These are phyloP conservation scores for Suhomyces taliae DNA, from an alignment of 1,139 yeast species.

Conservation along the genomic window DNA sequence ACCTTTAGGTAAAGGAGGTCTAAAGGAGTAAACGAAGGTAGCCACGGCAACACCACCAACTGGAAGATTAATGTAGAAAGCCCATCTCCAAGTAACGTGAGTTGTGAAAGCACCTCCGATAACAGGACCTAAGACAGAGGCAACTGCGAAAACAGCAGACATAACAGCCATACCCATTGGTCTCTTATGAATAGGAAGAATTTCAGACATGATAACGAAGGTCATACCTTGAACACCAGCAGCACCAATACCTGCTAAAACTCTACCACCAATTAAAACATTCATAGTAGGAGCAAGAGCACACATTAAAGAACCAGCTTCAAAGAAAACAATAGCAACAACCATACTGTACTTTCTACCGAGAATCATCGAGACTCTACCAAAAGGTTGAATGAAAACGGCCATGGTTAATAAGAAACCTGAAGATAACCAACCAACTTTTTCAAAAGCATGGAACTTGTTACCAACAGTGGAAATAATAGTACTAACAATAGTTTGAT, in stretches of 20 bases:
- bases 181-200: slow-evolving; percentile 29
- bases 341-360: slow-evolving; percentile 26
- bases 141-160: slow-evolving; percentile 22
- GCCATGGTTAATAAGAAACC: slow-evolving; percentile 33
- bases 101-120: slow-evolving; percentile 28
- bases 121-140: slow-evolving; percentile 27
- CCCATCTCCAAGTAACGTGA: slow-evolving; percentile 73
- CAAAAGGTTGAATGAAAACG: slow-evolving; percentile 40
- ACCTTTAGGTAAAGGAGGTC: slow-evolving; percentile 54
- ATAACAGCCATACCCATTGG: slow-evolving; percentile 23
- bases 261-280: slow-evolving; percentile 40
- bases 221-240: slow-evolving; percentile 31
- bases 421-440: slow-evolving; percentile 30
- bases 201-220: slow-evolving; percentile 30
- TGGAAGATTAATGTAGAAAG: slow-evolving; percentile 71
- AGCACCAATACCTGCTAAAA: slow-evolving; percentile 36
- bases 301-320: slow-evolving; percentile 58
- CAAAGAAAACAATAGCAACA: slow-evolving; percentile 42
- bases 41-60: slow-evolving; percentile 58
- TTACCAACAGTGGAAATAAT: slow-evolving; percentile 39
- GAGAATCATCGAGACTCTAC: slow-evolving; percentile 51
- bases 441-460: slow-evolving; percentile 29
- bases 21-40: slow-evolving; percentile 47
- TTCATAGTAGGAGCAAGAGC: slow-evolving; percentile 37
- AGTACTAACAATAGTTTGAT: slow-evolving; percentile 43